phyloP scores from a whole-genome alignment of 2,329 filamentous ascomycete genomes.

The Penicillium freii region DNA sequence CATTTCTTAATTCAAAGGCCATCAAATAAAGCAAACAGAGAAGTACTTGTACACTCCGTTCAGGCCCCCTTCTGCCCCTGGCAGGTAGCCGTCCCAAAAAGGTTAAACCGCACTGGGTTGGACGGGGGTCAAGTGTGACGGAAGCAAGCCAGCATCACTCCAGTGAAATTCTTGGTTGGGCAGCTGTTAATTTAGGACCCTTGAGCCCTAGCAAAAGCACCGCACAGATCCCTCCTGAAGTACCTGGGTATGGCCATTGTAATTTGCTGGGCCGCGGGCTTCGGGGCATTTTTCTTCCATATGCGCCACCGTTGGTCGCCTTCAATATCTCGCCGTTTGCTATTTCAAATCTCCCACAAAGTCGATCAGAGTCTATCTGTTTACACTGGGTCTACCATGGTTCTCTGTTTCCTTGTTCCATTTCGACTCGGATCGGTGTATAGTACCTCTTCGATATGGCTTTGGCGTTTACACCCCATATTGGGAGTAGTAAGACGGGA shows the following conservation, averaged over 20 bases:
- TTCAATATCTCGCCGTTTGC: neutral
- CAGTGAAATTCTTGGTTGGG: neutral
- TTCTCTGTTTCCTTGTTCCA: neutral
- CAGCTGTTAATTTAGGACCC: neutral
- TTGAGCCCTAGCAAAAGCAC: neutral
- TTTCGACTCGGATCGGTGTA: neutral
- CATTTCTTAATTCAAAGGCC: neutral
- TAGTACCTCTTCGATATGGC: neutral
- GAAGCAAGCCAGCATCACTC: conserved; percentile 1
- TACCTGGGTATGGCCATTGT: neutral
- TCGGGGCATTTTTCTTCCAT: neutral
- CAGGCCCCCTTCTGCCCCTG: conserved; percentile 2
- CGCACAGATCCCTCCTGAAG: neutral
- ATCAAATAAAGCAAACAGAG: neutral
- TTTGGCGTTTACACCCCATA: neutral
- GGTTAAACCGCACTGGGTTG: conserved; percentile 2
- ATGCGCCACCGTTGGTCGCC: conserved; percentile 1
- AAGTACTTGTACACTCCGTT: neutral
- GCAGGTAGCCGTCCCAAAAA: conserved; percentile 6
- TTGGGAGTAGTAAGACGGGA: neutral
- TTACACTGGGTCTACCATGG: neutral
- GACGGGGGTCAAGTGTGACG: conserved; percentile 3
- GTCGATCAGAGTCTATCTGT: no score
- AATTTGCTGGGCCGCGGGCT: neutral
- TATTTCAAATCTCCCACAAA: neutral